These are phyloP conservation scores for Penicillium crystallinum DNA, from an alignment of 495 filamentous ascomycete genomes.

Conservation along the genomic window DNA sequence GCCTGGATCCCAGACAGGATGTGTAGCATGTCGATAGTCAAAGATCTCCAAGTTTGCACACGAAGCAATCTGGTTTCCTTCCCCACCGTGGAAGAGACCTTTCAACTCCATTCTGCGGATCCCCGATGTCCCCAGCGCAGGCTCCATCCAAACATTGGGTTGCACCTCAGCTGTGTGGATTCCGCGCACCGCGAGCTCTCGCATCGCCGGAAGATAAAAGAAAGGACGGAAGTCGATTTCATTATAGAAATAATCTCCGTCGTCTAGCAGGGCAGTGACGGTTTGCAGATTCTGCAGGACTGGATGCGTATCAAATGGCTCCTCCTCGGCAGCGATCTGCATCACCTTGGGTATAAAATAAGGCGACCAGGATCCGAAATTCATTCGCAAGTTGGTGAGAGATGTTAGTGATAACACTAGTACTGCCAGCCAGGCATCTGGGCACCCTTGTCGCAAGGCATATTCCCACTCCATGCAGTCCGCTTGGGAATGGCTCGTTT, in stretches of 20 bases:
- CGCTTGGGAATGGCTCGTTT: neutral
- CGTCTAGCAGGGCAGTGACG: too few relatives aligned
- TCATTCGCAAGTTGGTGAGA: neutral
- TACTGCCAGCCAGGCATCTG: too few relatives aligned
- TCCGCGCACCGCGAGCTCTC: neutral
- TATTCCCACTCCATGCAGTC: neutral
- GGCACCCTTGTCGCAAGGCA: neutral
- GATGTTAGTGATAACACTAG: too few relatives aligned
- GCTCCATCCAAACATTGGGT: neutral
- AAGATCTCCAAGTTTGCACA: too few relatives aligned
- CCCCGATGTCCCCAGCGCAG: neutral
- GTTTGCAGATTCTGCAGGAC: too few relatives aligned
- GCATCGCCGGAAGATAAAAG: conserved; percentile 11
- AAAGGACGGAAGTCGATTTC: conserved; percentile 5
- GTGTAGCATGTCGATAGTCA: too few relatives aligned
- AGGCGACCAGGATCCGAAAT: neutral
- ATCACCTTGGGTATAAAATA: conserved; percentile 9
- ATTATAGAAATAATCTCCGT: neutral
- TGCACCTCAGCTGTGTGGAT: conserved; percentile 1
- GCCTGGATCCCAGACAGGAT: too few relatives aligned
- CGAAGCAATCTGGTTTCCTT: too few relatives aligned
- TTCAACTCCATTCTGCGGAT: neutral
- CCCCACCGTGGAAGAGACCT: neutral
- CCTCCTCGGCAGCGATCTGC: neutral
- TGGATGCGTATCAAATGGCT: conserved; percentile 3